Evolutionary conservation across 2,329 filamentous ascomycete genomes (phyloP).

Genomic region (Aspergillus ustus): DNA sequence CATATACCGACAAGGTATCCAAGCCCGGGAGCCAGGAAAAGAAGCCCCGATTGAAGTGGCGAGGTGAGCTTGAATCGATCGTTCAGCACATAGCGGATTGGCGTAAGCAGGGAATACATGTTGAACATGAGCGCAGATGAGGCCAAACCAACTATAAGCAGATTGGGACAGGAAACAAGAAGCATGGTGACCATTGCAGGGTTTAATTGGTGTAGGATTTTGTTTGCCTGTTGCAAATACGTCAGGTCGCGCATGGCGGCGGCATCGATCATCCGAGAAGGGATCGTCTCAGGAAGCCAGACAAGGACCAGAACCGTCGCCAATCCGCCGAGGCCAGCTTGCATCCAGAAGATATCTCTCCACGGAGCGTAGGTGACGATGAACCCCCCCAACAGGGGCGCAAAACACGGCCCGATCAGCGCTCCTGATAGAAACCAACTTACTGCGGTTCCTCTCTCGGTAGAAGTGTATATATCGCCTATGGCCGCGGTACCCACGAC

Average conservation of each 20-base stretch:
- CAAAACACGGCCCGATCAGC: constrained; percentile 69
- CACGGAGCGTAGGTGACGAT: constrained; percentile 76
- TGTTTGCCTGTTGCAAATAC: too few species aligned
- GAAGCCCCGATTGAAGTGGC: constrained; percentile 70
- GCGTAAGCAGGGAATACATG: constrained; percentile 68
- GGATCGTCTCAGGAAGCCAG: constrained; percentile 61
- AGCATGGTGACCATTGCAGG: too few species aligned
- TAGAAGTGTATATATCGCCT: constrained; percentile 68
- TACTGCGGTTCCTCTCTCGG: constrained; percentile 71
- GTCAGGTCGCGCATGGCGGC: too few species aligned
- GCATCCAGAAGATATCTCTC: constrained; percentile 73
- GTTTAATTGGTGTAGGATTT: too few species aligned
- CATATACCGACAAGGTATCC: constrained; percentile 73
- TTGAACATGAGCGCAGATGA: constrained; percentile 24
- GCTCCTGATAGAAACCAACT: constrained; percentile 73
- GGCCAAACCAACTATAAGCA: too few species aligned
- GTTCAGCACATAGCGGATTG: constrained; percentile 74
- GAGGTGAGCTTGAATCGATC: constrained; percentile 71
- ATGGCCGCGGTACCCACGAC: constrained; percentile 73
- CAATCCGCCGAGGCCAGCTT: background rate
- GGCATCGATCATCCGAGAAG: too few species aligned
- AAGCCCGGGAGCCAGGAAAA: constrained; percentile 74
- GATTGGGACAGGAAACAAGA: too few species aligned
- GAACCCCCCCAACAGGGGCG: constrained; percentile 52
- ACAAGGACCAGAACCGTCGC: background rate